Evolutionary conservation across 345 rosid genomes (phyloP).

Genomic region (Draba incana): DNA sequence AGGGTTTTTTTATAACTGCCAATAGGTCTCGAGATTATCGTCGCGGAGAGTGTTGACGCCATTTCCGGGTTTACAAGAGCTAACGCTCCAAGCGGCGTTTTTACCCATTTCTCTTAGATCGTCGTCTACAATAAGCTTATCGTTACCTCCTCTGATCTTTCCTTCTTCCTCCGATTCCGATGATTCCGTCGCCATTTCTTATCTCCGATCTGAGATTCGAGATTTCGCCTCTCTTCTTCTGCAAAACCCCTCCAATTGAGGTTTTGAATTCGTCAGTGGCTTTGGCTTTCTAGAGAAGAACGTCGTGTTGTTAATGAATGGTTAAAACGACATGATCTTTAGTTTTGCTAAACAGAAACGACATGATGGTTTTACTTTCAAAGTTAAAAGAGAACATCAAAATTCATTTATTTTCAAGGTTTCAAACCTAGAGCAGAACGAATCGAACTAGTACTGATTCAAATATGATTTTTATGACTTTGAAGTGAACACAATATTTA

Average conservation of each 20-base stretch:
- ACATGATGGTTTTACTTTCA: neutral
- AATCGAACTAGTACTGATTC: too few relatives aligned
- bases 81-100: slow-evolving; percentile 95
- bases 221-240: slow-evolving; percentile 2
- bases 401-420: too few relatives aligned
- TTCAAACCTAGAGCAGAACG: too few relatives aligned
- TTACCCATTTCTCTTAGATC: slow-evolving; percentile 89
- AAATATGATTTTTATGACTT: too few relatives aligned
- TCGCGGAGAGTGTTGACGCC: slow-evolving; percentile 86
- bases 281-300: neutral
- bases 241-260: slow-evolving; percentile 27
- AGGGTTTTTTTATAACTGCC: slow-evolving; percentile 62
- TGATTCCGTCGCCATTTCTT: slow-evolving; percentile 79
- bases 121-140: slow-evolving; percentile 62
- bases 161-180: slow-evolving; percentile 94
- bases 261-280: slow-evolving; percentile 32
- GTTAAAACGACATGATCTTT: slow-evolving; percentile 5
- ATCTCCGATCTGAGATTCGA: slow-evolving; percentile 9
- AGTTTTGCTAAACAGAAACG: neutral
- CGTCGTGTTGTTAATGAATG: slow-evolving; percentile 17
- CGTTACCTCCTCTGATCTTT: slow-evolving; percentile 70
- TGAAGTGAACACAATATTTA: too few relatives aligned
- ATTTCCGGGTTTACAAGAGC: slow-evolving; percentile 96
- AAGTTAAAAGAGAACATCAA: too few relatives aligned
- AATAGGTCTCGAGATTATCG: slow-evolving; percentile 82